Evolutionary conservation across 768 basidiomycete genomes (phyloP).

Genomic region (Lactifluus pinguis): DNA sequence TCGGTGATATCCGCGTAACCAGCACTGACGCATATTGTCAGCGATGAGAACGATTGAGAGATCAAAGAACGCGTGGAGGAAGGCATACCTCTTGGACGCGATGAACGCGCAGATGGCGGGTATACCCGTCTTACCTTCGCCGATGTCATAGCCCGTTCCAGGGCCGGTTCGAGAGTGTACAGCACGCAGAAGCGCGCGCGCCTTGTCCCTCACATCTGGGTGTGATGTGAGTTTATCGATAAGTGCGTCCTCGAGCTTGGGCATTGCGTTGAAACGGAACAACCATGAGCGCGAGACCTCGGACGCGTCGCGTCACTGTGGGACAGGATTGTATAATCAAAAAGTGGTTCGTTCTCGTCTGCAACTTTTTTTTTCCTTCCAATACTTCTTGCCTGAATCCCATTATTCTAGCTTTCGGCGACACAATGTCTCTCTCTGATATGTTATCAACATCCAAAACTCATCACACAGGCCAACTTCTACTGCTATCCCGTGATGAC

Average conservation of each 20-base stretch:
- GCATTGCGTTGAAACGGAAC: not conserved
- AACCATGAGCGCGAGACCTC: not conserved
- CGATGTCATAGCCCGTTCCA: conserved; percentile 42
- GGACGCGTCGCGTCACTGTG: conserved; percentile 5
- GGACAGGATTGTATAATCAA: conserved; percentile 1
- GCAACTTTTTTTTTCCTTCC: too few relatives aligned
- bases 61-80: not conserved
- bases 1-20: conserved; percentile 25
- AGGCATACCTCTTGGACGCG: conserved; percentile 38
- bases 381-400: too few relatives aligned
- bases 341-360: too few relatives aligned
- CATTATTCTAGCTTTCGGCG: too few relatives aligned
- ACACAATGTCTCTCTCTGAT: too few relatives aligned
- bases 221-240: conserved; percentile 11
- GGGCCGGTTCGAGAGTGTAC: conserved; percentile 36
- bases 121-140: conserved; percentile 31
- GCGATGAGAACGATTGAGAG: not conserved
- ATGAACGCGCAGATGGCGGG: conserved; percentile 44
- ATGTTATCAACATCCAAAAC: too few relatives aligned
- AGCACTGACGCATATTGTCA: conserved; percentile 14
- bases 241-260: conserved; percentile 15
- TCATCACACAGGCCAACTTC: too few relatives aligned
- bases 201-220: conserved; percentile 28
- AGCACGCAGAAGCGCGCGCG: conserved; percentile 28
- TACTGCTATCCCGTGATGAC: too few relatives aligned